Evolutionary conservation across 441 rosid genomes (phyloP), one percentile per base, ranked within the genome.

Genomic region (Brassica balearica): DNA sequence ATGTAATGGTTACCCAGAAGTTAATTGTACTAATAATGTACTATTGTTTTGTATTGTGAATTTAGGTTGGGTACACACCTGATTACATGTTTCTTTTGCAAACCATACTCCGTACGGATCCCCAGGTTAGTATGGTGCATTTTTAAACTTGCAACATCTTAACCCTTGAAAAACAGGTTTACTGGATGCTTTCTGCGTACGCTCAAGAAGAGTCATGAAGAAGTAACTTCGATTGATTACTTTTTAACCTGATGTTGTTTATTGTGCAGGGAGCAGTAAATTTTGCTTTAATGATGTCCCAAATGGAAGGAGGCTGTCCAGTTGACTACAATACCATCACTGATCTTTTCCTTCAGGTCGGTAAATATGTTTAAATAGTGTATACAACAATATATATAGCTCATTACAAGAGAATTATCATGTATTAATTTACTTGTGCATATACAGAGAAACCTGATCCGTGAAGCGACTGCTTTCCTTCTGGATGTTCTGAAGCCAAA

Each of bases 221-320:
- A 1, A n/a, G 25, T 48, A 53, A 76, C 9, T 53, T 8, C 10
- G 27, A 23, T 36, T 23, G 58, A 69, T 53, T 15, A n/a, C 43
- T 23, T 29, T 29, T 27, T 80, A 41, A 38, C 67, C 46, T 59
- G 63, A 59, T 46, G 22, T 38, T 65, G 53, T 27, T 32, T 59
- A 9, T 77, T 62, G 22, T 83, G 76, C 84, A 97, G 99, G 99
- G 99, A 38, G 99, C 99, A 70, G 97, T 97, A 67, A 97, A 97
- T 81, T 97, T 97, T 89, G 97, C 99, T 46, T 81, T 97, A 84
- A 97, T 97, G 99, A 97, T 97, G 99, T 93, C 99, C 59, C 99
- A 97, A 93, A 97, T 95, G 99, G 99, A 95, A 84, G 99, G 98
- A 76, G 99, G 99, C 20, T 95, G 97, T 77, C 99, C 99, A 15